Evolutionary conservation across 805 yeast genomes (phyloP), one percentile per base, ranked within the genome.

Genomic region (Wickerhamiella sergipiensis): DNA sequence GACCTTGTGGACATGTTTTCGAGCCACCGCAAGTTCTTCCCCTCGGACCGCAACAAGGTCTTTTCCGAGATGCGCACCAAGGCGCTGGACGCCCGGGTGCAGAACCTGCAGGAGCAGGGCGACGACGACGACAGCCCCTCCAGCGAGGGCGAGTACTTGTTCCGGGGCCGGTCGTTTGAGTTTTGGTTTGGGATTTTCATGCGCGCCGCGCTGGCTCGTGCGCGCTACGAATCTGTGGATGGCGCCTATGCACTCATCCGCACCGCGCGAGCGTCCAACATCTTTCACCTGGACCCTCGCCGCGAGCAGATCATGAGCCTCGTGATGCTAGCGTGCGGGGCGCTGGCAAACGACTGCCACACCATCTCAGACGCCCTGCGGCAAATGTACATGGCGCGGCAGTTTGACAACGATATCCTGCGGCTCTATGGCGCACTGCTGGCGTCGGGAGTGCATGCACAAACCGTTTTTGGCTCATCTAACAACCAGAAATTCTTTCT

Each of bases 401-500:
- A 86, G 63, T 89, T 90, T 65, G 78, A 85, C 33, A 80, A 85
- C 45, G 78, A 79, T 50, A 74, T 80, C 0, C 71, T 80, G 53
- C 78, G 80, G 53, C 64, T 86, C 22, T 86, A 87, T 63, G 65
- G 83, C 61, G 77, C 83, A 45, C 73, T 83, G 45, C 78, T 84
- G 53, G 69, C 82, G 1, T 73, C 83, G 0, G 88, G 90, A 0
- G 69, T 71, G 26, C 68, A 68, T 6, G 76, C 84, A 1, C 68
- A 77, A 59, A 82, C 78, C 13, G 71, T 76, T 17, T 78, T 83
- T 61, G 81, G 85, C 47, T 81, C 83, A 46, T 80, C 86, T 36
- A 85, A 86, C 54, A 90, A 86, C 61, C 97, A 90, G 60, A 92
- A 92, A 64, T 90, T 80, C 62, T 81, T 90, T 55, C 68, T 92